Evolutionary conservation across 1,139 yeast species (phyloP), one percentile per base, ranked within the genome.

Genomic region (Yamadazyma dendronema): DNA sequence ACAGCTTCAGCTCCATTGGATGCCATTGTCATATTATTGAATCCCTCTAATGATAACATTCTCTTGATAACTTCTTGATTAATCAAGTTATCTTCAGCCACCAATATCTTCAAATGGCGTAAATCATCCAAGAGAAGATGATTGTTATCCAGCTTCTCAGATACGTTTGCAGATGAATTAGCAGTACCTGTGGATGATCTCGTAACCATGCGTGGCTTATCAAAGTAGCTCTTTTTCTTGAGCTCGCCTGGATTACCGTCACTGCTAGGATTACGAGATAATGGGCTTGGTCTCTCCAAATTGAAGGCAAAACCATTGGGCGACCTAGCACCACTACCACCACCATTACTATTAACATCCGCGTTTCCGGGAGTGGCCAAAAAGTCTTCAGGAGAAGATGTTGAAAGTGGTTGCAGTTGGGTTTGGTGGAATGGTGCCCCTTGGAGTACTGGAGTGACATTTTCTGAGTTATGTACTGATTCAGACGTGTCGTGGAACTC

Each of bases 21-120:
- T 1, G 96, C 97, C 61, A 87, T 63, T 5, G 81, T 81, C 32
- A 92, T 69, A 45, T 83, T 77, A 4, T 60, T 61, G 44, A 85
- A 75, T 1, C 96, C 96, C 59, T 89, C 96, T 15, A 87, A 65
- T 40, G 74, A 74, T 41, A 92, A 69, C 95, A 90, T 88, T 42
- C 96, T 67, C 50, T 76, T 80, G 50, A 89, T 84, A 23, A 92
- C 96, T 57, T 88, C 95, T 57, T 89, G 97, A 56, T 92, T 90
- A 10, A 92, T 95, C 47, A 74, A 66, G 51, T 92, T 92, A 56
- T 92, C 98, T 54, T 92, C 98, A 0, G 97, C 97, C n/a, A 92
- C 90, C 40, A 92, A 69, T 16, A 92, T 80, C 35, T 72, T 73
- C 38, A 75, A 59, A 28, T 69, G 66, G 2, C 62, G 50, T 27